A percentile compares a stretch with the other conserved stretches of the same genome.
Evolutionary conservation across 106 monocot genomes (phyloP).

Genomic region (Chionographis japonica): DNA sequence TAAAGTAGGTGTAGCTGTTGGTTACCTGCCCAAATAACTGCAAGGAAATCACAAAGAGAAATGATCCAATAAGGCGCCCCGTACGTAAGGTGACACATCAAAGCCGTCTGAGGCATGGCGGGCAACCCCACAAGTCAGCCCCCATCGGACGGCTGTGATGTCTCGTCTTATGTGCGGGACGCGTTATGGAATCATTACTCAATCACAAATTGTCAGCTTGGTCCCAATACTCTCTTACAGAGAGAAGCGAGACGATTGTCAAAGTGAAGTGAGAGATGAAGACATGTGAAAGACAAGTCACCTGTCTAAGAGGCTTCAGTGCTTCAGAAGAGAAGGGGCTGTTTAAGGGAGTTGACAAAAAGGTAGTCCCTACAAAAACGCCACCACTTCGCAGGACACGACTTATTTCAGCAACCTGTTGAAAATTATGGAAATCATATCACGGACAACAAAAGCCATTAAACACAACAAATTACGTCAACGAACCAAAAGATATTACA

Average conservation of each 20-base stretch:
- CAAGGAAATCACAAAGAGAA: background rate
- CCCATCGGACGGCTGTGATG: too few species aligned
- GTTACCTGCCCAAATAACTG: slow-evolving; percentile 58
- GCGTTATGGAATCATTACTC: too few species aligned
- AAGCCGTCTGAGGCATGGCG: too few species aligned
- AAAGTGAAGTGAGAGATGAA: background rate
- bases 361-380: slow-evolving; percentile 91
- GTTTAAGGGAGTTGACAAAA: slow-evolving; percentile 56
- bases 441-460: background rate
- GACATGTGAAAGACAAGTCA: slow-evolving; percentile 1
- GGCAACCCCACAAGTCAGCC: too few species aligned
- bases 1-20: slow-evolving; percentile 66
- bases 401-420: slow-evolving; percentile 89
- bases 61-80: background rate
- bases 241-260: background rate
- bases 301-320: slow-evolving; percentile 48
- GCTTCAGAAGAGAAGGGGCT: slow-evolving; percentile 48
- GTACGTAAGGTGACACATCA: too few species aligned
- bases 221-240: background rate
- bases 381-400: slow-evolving; percentile 82
- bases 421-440: slow-evolving; percentile 4
- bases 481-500: background rate
- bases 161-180: too few species aligned
- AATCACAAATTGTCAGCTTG: slow-evolving; percentile 2
- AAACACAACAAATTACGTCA: background rate